Evolutionary conservation across 768 basidiomycete species (phyloP).

Genomic region (Kwoniella sp.): DNA sequence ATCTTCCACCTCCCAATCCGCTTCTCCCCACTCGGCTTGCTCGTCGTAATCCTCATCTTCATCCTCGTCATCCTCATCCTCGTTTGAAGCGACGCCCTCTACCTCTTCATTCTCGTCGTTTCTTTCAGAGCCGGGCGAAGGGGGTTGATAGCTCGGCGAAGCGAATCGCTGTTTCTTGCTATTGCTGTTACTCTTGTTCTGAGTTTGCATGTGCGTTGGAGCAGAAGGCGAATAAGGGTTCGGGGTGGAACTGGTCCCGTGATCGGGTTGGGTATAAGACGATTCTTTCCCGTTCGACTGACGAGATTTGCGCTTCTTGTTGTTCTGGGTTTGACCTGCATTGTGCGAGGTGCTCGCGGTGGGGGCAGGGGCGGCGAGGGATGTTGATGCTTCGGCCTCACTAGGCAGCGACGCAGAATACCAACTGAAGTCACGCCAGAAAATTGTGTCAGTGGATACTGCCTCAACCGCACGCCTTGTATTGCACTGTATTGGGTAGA

Average conservation of each 20-base stretch:
- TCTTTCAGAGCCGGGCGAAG: slow-evolving; percentile 7
- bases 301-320: slow-evolving; percentile 15
- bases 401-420: slow-evolving; percentile 24
- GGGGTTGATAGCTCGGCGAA: slow-evolving; percentile 28
- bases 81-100: too few relatives aligned
- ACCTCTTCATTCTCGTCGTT: background rate
- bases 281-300: slow-evolving; percentile 3
- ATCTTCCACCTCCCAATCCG: slow-evolving; percentile 11
- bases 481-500: too few relatives aligned
- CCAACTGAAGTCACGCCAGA: too few relatives aligned
- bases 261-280: too few relatives aligned
- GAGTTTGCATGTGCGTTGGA: slow-evolving; percentile 7
- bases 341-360: background rate
- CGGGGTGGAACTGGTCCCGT: too few relatives aligned
- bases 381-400: background rate
- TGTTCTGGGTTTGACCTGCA: slow-evolving; percentile 7
- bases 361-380: slow-evolving; percentile 1
- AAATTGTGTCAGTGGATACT: too few relatives aligned
- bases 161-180: slow-evolving; percentile 4
- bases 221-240: slow-evolving; percentile 30
- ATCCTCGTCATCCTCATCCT: slow-evolving; percentile 11
- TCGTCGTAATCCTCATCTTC: slow-evolving; percentile 22
- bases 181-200: background rate
- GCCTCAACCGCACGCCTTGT: too few relatives aligned
- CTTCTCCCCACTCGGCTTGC: slow-evolving; percentile 14